Conservation (phyloP, 2,329 filamentous ascomycete species). For the Aspergillus sp. region DNA sequence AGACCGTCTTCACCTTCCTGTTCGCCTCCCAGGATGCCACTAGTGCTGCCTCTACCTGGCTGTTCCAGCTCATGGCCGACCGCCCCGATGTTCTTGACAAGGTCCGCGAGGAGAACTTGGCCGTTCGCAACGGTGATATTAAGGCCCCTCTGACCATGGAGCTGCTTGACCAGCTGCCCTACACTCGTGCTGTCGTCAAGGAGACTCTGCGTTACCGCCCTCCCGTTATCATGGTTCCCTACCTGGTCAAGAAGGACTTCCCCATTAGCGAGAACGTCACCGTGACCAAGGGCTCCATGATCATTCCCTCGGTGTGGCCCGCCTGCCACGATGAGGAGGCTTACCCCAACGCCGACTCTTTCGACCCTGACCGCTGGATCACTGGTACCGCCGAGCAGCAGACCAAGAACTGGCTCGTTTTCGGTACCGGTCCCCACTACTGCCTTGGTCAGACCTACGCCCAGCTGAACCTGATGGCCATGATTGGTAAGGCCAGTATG, state of each 20-base stretch:
- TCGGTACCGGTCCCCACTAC: conserved; percentile 94
- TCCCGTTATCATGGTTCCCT: conserved; percentile 96
- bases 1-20: conserved; percentile 57
- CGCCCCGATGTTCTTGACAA: conserved; percentile 89
- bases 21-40: conserved; percentile 81
- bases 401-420: conserved; percentile 95
- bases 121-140: conserved; percentile 72
- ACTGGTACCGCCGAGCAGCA: conserved; percentile 84
- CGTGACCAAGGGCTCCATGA: conserved; percentile 92
- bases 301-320: conserved; percentile 88
- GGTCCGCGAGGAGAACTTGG: conserved; percentile 86
- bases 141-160: conserved; percentile 74
- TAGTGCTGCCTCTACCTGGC: conserved; percentile 87
- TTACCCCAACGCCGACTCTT: conserved; percentile 84
- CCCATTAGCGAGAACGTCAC: conserved; percentile 85
- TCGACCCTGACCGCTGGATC: conserved; percentile 90
- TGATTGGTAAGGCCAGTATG: conserved; percentile 87
- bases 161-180: conserved; percentile 81
- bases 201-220: conserved; percentile 92
- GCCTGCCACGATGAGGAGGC: conserved; percentile 90
- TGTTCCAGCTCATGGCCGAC: conserved; percentile 93
- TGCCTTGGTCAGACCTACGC: conserved; percentile 94
- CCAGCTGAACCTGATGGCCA: conserved; percentile 80
- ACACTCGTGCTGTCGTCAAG: conserved; percentile 88
- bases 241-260: conserved; percentile 92